phyloP scores from a whole-genome alignment of 2,329 filamentous ascomycete genomes.

The Myriosclerotinia duriaeana region DNA sequence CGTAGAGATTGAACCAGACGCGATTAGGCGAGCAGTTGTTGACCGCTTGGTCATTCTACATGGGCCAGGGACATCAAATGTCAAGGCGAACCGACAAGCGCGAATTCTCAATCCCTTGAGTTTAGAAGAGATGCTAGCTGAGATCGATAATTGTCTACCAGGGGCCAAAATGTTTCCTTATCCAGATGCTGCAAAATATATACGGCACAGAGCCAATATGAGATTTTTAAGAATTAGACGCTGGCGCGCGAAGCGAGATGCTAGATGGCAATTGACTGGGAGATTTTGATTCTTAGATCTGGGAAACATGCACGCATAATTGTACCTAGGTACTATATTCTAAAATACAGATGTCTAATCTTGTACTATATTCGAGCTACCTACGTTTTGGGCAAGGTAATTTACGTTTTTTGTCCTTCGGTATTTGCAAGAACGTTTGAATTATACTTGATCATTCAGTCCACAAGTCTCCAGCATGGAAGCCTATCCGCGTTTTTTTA shows the following conservation, averaged over 20 bases:
- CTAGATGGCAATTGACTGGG: constrained; percentile 5
- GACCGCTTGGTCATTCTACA: constrained; percentile 36
- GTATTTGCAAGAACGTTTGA: too few species aligned
- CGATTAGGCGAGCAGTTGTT: constrained; percentile 31
- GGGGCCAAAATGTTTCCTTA: constrained; percentile 24
- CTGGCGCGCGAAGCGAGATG: constrained; percentile 6
- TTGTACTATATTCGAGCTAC: too few species aligned
- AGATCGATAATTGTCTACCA: constrained; percentile 32
- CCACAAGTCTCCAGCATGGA: too few species aligned
- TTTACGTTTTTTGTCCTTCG: too few species aligned
- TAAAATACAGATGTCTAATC: not conserved
- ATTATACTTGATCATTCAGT: too few species aligned
- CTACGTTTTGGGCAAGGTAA: too few species aligned
- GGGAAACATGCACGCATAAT: not conserved
- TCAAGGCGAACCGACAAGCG: constrained; percentile 29
- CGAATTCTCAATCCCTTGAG: constrained; percentile 18
- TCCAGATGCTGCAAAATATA: constrained; percentile 11
- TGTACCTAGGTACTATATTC: constrained; percentile 4
- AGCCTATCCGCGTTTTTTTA: too few species aligned
- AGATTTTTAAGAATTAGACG: constrained; percentile 11
- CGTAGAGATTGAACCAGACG: constrained; percentile 28
- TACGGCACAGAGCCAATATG: constrained; percentile 3
- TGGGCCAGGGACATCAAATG: constrained; percentile 32
- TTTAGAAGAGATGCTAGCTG: constrained; percentile 27
- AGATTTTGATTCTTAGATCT: not conserved